Evolutionary conservation across 306 rosid species (phyloP).

Genomic region (Senna siamea): DNA sequence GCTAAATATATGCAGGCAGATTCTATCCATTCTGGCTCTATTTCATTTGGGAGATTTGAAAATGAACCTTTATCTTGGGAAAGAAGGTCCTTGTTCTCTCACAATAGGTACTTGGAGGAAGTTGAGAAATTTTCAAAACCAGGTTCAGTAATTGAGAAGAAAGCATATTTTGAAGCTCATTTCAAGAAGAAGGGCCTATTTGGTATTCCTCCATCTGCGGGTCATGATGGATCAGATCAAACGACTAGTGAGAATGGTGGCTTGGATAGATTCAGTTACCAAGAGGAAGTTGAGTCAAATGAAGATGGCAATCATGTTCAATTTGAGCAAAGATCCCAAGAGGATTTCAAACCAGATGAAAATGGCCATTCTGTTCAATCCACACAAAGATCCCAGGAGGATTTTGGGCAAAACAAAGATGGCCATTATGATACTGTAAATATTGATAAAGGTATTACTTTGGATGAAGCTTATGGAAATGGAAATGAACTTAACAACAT

Average conservation of each 20-base stretch:
- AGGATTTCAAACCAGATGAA: conserved; percentile 29
- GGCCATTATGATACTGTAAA: conserved; percentile 12
- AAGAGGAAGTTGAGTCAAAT: conserved; percentile 51
- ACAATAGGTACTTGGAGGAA: conserved; percentile 78
- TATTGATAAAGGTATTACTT: conserved; percentile 22
- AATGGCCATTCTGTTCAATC: conserved; percentile 20
- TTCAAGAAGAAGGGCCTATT: conserved; percentile 71
- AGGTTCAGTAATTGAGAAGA: conserved; percentile 71
- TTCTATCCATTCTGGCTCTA: conserved; percentile 72
- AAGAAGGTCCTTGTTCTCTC: conserved; percentile 76
- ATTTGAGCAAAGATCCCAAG: conserved; percentile 24
- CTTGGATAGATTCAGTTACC: conserved; percentile 40
- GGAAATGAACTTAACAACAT: conserved; percentile 31
- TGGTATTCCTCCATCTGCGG: conserved; percentile 41
- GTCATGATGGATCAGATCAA: conserved; percentile 33
- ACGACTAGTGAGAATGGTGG: conserved; percentile 45
- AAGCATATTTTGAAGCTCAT: conserved; percentile 82
- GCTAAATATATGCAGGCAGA: conserved; percentile 59
- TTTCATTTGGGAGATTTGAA: conserved; percentile 84
- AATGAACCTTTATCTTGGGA: conserved; percentile 71
- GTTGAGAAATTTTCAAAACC: conserved; percentile 76
- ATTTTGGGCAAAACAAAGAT: conserved; percentile 46
- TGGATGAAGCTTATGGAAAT: conserved; percentile 42
- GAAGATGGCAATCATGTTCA: conserved; percentile 41
- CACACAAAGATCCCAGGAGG: conserved; percentile 32